Evolutionary conservation across 1,284 basidiomycete genomes (phyloP).

Genomic region (Inonotus obliquus): DNA sequence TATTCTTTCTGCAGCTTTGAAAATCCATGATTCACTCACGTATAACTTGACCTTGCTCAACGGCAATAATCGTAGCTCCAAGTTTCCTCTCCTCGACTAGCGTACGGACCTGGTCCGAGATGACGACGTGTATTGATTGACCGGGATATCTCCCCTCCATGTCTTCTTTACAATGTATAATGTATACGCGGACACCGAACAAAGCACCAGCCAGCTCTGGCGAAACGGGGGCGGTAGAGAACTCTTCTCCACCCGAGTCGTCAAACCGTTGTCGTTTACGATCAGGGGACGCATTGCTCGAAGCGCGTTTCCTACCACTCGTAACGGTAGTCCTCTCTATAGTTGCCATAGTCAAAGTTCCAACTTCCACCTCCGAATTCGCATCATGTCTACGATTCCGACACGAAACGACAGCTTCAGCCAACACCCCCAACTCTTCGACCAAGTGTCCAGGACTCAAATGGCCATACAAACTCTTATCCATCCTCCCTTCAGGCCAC

Average conservation of each 20-base stretch:
- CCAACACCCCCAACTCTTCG: conserved; percentile 60
- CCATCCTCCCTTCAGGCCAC: conserved; percentile 60
- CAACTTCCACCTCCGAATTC: not conserved
- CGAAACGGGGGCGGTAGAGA: conserved; percentile 30
- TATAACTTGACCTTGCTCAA: conserved; percentile 69
- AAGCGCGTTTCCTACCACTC: conserved; percentile 1
- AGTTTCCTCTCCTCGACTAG: conserved; percentile 51
- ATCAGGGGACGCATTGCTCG: conserved; percentile 7
- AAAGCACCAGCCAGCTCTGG: conserved; percentile 42
- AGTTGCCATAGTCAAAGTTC: not conserved
- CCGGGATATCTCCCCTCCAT: conserved; percentile 34
- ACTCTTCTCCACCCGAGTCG: conserved; percentile 30
- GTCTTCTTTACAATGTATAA: conserved; percentile 81
- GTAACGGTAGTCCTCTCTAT: too few relatives aligned
- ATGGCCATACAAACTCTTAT: conserved; percentile 68
- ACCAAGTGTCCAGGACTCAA: conserved; percentile 69
- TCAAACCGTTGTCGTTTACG: conserved; percentile 39
- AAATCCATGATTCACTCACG: conserved; percentile 39
- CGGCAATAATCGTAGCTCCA: conserved; percentile 59
- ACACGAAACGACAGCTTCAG: conserved; percentile 50
- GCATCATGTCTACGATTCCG: not conserved
- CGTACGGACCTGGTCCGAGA: conserved; percentile 55
- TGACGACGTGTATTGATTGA: conserved; percentile 50
- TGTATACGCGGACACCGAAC: conserved; percentile 55
- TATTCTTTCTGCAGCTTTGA: conserved; percentile 8